Conservation (phyloP, 2,329 filamentous ascomycete species). For the Byssochlamys sp. region DNA sequence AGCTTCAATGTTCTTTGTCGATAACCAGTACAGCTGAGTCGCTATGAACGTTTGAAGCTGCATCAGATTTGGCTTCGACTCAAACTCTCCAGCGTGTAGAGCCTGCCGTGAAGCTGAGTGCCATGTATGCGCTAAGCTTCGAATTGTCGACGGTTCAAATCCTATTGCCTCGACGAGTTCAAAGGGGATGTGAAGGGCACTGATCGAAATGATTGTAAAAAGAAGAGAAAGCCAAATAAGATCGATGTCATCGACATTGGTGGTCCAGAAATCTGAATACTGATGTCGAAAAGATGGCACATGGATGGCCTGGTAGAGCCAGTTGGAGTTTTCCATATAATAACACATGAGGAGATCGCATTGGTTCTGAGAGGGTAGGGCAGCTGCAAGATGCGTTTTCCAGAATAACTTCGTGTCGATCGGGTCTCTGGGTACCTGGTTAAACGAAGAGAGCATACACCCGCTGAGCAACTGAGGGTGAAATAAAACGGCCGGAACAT, state of each 20-base stretch:
- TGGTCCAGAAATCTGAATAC: constrained; percentile 19
- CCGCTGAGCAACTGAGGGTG: neutral
- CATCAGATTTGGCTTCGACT: constrained; percentile 16
- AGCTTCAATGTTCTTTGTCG: constrained; percentile 21
- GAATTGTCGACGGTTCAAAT: constrained; percentile 8
- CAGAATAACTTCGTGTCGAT: constrained; percentile 11
- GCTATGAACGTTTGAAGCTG: constrained; percentile 21
- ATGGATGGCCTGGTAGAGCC: constrained; percentile 19
- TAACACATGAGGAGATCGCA: constrained; percentile 19
- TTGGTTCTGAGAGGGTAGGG: constrained; percentile 11
- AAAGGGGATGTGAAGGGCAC: constrained; percentile 18
- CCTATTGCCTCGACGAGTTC: constrained; percentile 14
- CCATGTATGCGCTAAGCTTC: constrained; percentile 18
- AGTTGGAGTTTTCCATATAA: constrained; percentile 23
- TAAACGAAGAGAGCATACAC: neutral
- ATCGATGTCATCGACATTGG: constrained; percentile 15
- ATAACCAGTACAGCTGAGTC: constrained; percentile 23
- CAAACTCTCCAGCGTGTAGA: constrained; percentile 18
- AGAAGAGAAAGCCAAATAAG: constrained; percentile 24
- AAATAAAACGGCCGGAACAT: neutral
- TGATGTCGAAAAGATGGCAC: constrained; percentile 14
- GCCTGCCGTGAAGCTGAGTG: constrained; percentile 21
- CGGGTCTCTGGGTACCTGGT: neutral
- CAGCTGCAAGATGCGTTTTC: constrained; percentile 12
- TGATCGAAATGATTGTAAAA: constrained; percentile 19